Evolutionary conservation across 2,329 filamentous ascomycete species (phyloP).

Genomic region (Paracoccidioides brasiliensis): DNA sequence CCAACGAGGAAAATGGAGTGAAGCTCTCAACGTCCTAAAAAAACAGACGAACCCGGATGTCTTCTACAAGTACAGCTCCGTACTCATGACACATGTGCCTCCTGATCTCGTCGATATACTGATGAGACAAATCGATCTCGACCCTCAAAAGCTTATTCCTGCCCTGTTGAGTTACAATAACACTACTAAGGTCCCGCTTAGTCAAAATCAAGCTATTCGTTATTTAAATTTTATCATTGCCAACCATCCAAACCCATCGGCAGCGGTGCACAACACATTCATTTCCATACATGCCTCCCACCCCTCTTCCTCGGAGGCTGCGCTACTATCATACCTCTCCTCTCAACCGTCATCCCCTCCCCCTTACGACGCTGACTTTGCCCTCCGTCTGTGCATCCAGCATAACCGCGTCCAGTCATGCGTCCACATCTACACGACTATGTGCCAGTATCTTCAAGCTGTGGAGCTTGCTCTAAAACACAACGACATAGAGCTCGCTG

Average conservation of each 20-base stretch:
- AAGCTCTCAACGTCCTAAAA: slow-evolving; percentile 78
- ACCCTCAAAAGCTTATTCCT: slow-evolving; percentile 79
- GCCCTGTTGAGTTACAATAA: slow-evolving; percentile 90
- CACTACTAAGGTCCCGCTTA: slow-evolving; percentile 48
- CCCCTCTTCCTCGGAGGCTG: slow-evolving; percentile 67
- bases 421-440: slow-evolving; percentile 92
- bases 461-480: slow-evolving; percentile 87
- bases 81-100: slow-evolving; percentile 83
- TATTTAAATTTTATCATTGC: slow-evolving; percentile 88
- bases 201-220: slow-evolving; percentile 78
- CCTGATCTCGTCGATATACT: slow-evolving; percentile 85
- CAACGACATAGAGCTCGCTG: slow-evolving; percentile 77
- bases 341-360: slow-evolving; percentile 76
- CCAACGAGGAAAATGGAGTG: slow-evolving; percentile 80
- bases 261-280: slow-evolving; percentile 91
- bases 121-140: slow-evolving; percentile 77
- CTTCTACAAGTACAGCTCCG: slow-evolving; percentile 92
- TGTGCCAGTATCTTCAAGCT: slow-evolving; percentile 87
- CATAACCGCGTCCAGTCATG: slow-evolving; percentile 86
- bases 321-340: slow-evolving; percentile 77
- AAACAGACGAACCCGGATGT: slow-evolving; percentile 84
- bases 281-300: slow-evolving; percentile 92
- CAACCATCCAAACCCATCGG: slow-evolving; percentile 62
- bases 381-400: slow-evolving; percentile 86
- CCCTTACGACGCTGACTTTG: slow-evolving; percentile 89